Evolutionary conservation across 352 stramenopile species (phyloP), one percentile per base, ranked within the genome.

Genomic region (Globisporangium cederbergense): DNA sequence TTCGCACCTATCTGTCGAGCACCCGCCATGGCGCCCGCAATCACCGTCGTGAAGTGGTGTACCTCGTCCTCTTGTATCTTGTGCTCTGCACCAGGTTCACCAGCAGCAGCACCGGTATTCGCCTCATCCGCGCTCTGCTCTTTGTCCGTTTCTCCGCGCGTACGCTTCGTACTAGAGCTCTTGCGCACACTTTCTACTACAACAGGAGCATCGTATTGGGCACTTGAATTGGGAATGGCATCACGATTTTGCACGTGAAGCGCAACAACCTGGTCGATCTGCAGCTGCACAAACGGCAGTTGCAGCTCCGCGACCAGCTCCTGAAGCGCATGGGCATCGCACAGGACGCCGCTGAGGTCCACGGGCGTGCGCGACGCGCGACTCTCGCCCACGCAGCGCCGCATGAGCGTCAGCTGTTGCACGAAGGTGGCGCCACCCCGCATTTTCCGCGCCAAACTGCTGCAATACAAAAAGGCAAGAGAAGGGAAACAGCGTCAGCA

Each of bases 1-100:
- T 14, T 25, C 66, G 25, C 58, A 86, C 81, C 75, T n/a, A 80
- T 57, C 10, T 72, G 32, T 9, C 77, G 73, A 18, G 70, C 60
- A n/a, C 71, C 74, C 53, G 81, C 81, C 20, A 90, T 73, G 1
- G 77, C 81, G 3, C 77, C 81, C 9, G 75, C 77, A 25, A 90
- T 74, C 7, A 62, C 72, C 6, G 55, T 59, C 10, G 77, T 76
- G 47, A 78, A 81, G 16, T 42, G 65, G 43, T 86, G 67, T 28
- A 51, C 40, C 1, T 30, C 25, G 28, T 14, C 30, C 25, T 55
- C 16, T n/a, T 14, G 25, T 36, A 13, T 4, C n/a, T 9, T 30
- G 1, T 20, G 4, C 38, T 46, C 40, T 46, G 36, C 30, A 18
- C 11, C 10, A n/a, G n/a, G 28, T 14, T 32, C 51, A 10, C 30